Evolutionary conservation across 768 basidiomycete species (phyloP).

Genomic region (Vararia minispora): DNA sequence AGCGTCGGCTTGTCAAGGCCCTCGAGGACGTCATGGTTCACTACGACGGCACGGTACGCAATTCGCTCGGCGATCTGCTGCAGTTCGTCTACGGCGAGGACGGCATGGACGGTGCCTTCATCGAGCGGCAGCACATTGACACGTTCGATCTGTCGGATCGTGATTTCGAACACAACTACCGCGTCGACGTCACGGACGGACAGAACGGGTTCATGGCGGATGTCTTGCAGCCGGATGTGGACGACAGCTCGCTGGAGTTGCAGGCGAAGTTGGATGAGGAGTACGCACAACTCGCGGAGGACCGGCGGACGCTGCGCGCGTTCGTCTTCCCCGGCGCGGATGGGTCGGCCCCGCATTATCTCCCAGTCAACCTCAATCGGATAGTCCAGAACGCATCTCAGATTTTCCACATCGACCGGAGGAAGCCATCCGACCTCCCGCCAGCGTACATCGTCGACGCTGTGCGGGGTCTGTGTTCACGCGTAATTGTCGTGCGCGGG

Average conservation of each 20-base stretch:
- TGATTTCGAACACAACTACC: constrained; percentile 85
- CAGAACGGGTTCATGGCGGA: constrained; percentile 69
- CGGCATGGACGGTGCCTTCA: constrained; percentile 97
- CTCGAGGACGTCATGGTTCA: constrained; percentile 95
- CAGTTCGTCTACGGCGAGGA: constrained; percentile 98
- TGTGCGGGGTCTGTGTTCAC: constrained; percentile 61
- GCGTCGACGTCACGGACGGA: constrained; percentile 89
- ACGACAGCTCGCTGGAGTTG: constrained; percentile 72
- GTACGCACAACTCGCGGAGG: constrained; percentile 49
- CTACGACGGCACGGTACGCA: constrained; percentile 96
- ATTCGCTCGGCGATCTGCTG: constrained; percentile 91
- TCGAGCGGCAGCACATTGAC: constrained; percentile 91
- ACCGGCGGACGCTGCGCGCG: constrained; percentile 66
- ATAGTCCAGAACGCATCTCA: constrained; percentile 93
- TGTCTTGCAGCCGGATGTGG: constrained; percentile 78
- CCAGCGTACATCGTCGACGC: constrained; percentile 79
- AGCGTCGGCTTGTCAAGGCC: constrained; percentile 95
- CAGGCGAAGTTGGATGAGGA: constrained; percentile 81
- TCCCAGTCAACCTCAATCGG: constrained; percentile 92
- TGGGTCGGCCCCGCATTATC: constrained; percentile 63
- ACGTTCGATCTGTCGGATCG: constrained; percentile 73
- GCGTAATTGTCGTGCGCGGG: constrained; percentile 83
- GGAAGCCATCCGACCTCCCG: constrained; percentile 88
- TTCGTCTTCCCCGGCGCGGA: constrained; percentile 78
- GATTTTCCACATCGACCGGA: constrained; percentile 93